Evolutionary conservation across 768 basidiomycete species (phyloP), one percentile per base, ranked within the genome.

Genomic region (Macrolepiota fuliginosa): DNA sequence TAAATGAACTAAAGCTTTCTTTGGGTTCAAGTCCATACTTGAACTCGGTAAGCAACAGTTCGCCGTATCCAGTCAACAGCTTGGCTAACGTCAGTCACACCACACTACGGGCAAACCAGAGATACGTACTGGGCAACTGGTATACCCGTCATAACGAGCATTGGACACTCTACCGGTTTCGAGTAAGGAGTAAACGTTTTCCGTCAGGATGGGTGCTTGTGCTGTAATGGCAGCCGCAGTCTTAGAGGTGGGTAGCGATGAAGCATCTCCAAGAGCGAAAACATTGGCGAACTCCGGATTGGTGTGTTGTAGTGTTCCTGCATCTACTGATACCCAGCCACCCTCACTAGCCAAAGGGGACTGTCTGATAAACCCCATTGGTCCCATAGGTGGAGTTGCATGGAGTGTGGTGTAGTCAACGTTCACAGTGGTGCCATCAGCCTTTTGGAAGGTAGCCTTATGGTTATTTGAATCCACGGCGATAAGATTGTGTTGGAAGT

Each of bases 221-320:
- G 86, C 86, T 2, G 92, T 94, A 68, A 98, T 90, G 4, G 96
- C 96, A 13, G 96, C 96, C 0, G 91, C 93, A 0, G 96, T 99
- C 81, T 96, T 99, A 73, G 92, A 94, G 27, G 94, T 98, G 7
- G 96, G 96, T 29, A 97, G 75, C 37, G 88, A 91, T 24, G 92
- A 91, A 68, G 91, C 91, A 71, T 99, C 96, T n/a, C 96, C 96
- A 11, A 98, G 70, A 7, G 92, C 82, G 73, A 95, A 98, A 32
- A 98, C 83, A 72, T 97, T 98, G 42, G 79, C 75, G 69, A 79
- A 91, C 68, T 86, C 83, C 22, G 87, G 90, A 62, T 96, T 96
- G 59, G 81, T 84, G 69, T 96, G 94, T 67, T 90, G 89, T 35
- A 96, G 82, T 1, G 92, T 96, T 7, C 76, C 83, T 62, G 85